Percentiles rank a stretch among this genome's conserved stretches.
These are phyloP conservation scores for Effrenium voratum DNA, from an alignment of 73 alveolate genomes.

Conservation along the genomic window DNA sequence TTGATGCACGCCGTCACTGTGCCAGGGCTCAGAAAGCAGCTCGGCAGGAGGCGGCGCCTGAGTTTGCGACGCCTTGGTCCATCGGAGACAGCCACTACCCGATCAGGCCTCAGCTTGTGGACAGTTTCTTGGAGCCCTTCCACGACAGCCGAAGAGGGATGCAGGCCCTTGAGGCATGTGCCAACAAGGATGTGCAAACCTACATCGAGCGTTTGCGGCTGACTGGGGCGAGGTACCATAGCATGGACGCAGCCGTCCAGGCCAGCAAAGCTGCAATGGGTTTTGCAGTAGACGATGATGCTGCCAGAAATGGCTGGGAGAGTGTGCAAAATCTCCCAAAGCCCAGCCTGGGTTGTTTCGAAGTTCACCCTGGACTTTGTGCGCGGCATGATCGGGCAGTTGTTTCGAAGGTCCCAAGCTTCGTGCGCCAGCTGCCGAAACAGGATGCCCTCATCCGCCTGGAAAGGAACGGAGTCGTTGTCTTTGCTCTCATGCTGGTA, in stretches of 20 bases:
- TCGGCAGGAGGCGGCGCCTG: not conserved
- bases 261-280: not conserved
- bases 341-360: not conserved
- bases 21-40: not conserved
- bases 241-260: not conserved
- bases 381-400: not conserved
- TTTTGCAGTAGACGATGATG: not conserved
- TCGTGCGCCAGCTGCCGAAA: not conserved
- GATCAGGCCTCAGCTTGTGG: not conserved
- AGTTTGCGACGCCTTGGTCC: not conserved
- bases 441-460: not conserved
- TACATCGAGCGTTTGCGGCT: not conserved
- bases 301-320: not conserved
- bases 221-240: not conserved
- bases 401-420: not conserved
- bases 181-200: not conserved
- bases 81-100: not conserved
- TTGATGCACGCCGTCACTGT: not conserved
- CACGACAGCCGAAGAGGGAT: not conserved
- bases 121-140: not conserved
- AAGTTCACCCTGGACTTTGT: constrained; percentile 1
- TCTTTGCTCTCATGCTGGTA: not conserved
- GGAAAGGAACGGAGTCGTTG: not conserved
- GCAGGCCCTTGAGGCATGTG: not conserved
- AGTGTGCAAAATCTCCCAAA: not conserved